Evolutionary conservation across 768 basidiomycete species (phyloP).

Genomic region (Xanthoconium stramineum): DNA sequence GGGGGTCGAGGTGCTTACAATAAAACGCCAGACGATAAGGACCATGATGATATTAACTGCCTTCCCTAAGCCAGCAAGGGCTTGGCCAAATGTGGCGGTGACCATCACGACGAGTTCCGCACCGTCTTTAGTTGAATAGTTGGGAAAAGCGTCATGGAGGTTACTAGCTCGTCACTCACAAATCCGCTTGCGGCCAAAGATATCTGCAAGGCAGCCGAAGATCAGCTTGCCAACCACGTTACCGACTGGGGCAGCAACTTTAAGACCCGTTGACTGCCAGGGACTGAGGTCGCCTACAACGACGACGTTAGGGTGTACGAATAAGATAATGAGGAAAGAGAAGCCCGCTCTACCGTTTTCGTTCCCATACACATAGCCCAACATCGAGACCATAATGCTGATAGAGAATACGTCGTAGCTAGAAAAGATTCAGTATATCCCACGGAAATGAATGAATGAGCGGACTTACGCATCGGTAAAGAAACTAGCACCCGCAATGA

Average conservation of each 20-base stretch:
- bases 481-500: slow-evolving; percentile 76
- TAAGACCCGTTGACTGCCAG: slow-evolving; percentile 74
- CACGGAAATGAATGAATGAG: slow-evolving; percentile 1
- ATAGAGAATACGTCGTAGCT: slow-evolving; percentile 85
- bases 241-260: slow-evolving; percentile 73
- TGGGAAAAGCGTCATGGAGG: not conserved
- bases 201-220: slow-evolving; percentile 76
- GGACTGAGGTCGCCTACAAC: slow-evolving; percentile 33
- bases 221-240: slow-evolving; percentile 69
- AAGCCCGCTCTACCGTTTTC: slow-evolving; percentile 11
- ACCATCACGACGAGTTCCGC: slow-evolving; percentile 70
- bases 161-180: slow-evolving; percentile 46
- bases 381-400: slow-evolving; percentile 78
- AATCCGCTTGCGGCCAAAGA: slow-evolving; percentile 73
- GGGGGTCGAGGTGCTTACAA: slow-evolving; percentile 36
- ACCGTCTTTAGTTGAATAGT: slow-evolving; percentile 36
- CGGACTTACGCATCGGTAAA: slow-evolving; percentile 75
- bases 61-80: slow-evolving; percentile 60
- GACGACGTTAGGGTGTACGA: not conserved
- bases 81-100: slow-evolving; percentile 72
- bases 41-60: slow-evolving; percentile 67
- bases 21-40: slow-evolving; percentile 79
- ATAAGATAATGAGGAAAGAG: not conserved
- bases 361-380: slow-evolving; percentile 74
- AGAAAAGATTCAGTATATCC: not conserved